Evolutionary conservation across 192 early-diverging fungal genomes (phyloP).

Genomic region (Entomortierella chlamydospora): DNA sequence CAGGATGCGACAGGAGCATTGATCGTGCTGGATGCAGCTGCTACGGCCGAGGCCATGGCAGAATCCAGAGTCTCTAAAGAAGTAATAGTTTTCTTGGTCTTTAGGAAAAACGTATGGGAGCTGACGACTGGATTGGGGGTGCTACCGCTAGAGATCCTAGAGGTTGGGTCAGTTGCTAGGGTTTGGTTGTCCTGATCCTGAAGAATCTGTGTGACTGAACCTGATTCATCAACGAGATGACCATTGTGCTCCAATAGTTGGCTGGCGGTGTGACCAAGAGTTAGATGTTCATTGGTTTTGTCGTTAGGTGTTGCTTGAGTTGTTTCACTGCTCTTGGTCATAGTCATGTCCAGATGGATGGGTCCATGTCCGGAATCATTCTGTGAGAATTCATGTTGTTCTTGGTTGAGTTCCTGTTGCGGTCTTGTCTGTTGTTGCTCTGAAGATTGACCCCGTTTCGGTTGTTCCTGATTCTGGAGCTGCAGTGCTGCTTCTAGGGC

Average conservation of each 20-base stretch:
- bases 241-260: slow-evolving; percentile 1
- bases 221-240: background rate
- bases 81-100: background rate
- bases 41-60: slow-evolving; percentile 19
- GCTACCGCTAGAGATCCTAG: background rate
- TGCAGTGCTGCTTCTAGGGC: slow-evolving; percentile 1
- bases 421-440: background rate
- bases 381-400: background rate
- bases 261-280: background rate
- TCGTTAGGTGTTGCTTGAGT: background rate
- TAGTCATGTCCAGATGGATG: slow-evolving; percentile 5
- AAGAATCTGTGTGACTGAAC: slow-evolving; percentile 3
- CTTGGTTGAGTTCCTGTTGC: background rate
- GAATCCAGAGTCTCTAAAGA: slow-evolving; percentile 20
- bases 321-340: background rate
- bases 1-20: background rate
- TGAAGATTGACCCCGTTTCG: background rate
- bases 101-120: background rate
- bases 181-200: background rate
- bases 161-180: background rate
- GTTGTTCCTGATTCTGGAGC: slow-evolving; percentile 4
- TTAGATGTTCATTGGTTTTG: slow-evolving; percentile 1
- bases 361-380: background rate
- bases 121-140: background rate
- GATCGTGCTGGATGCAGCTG: slow-evolving; percentile 7